Evolutionary conservation across 495 filamentous ascomycete species (phyloP).

Genomic region (Astrothelium macrocarpum): DNA sequence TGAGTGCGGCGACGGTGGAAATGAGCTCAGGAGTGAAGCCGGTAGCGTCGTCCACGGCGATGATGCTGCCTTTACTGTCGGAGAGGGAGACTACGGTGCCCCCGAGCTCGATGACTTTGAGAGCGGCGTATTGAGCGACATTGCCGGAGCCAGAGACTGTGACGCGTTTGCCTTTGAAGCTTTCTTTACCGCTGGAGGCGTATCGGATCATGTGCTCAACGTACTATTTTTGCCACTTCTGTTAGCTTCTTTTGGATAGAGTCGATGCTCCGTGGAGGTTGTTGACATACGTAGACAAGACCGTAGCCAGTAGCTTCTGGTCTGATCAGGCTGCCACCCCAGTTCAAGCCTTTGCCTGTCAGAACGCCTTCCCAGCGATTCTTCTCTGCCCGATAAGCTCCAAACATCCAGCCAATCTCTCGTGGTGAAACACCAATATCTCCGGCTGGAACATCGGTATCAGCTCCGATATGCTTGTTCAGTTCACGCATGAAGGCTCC

Average conservation of each 20-base stretch:
- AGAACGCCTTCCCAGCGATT: constrained; percentile 92
- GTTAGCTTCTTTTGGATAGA: not conserved
- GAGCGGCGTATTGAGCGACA: constrained; percentile 94
- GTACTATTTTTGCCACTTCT: constrained; percentile 40
- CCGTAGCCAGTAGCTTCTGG: constrained; percentile 97
- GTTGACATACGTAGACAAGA: constrained; percentile 63
- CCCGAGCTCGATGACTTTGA: constrained; percentile 94
- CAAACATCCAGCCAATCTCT: constrained; percentile 92
- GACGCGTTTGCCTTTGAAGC: constrained; percentile 84
- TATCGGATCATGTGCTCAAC: constrained; percentile 92
- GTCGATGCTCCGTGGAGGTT: not conserved
- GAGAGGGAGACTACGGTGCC: constrained; percentile 88
- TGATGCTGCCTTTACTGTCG: constrained; percentile 76
- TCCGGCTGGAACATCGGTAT: constrained; percentile 91
- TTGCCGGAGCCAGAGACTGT: constrained; percentile 97
- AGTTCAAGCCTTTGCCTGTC: constrained; percentile 87
- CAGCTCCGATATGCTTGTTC: constrained; percentile 87
- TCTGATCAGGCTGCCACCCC: constrained; percentile 90
- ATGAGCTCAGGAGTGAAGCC: constrained; percentile 72
- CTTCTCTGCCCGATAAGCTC: constrained; percentile 78
- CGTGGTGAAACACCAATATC: constrained; percentile 87
- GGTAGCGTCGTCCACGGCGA: constrained; percentile 55
- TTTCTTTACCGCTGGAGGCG: constrained; percentile 67
- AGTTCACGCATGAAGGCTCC: constrained; percentile 92
- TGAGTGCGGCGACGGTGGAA: constrained; percentile 64